Evolutionary conservation across 2,329 filamentous ascomycete genomes (phyloP).

Genomic region (Pseudogymnoascus sp.): DNA sequence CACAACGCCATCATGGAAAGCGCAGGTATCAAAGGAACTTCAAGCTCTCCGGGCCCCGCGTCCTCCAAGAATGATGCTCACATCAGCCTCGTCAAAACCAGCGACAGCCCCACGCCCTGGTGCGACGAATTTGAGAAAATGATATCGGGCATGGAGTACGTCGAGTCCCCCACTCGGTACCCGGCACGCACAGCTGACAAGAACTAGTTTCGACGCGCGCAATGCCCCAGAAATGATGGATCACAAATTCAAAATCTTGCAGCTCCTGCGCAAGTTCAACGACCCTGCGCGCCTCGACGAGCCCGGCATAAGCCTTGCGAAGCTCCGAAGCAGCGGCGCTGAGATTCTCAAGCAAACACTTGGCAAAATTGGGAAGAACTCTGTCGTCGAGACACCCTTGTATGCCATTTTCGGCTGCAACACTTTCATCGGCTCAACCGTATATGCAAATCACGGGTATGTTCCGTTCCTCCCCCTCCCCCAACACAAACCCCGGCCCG

Average conservation of each 20-base stretch:
- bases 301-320: conserved; percentile 15
- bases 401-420: conserved; percentile 22
- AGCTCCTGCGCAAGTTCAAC: conserved; percentile 17
- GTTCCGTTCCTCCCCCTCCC: neutral
- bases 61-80: neutral
- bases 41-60: neutral
- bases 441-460: conserved; percentile 21
- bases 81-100: conserved; percentile 9
- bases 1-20: conserved; percentile 2
- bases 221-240: conserved; percentile 12
- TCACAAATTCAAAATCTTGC: conserved; percentile 12
- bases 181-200: neutral
- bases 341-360: conserved; percentile 15
- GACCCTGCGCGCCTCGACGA: conserved; percentile 14
- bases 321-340: conserved; percentile 16
- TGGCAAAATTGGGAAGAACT: conserved; percentile 15
- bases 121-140: conserved; percentile 21
- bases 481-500: neutral
- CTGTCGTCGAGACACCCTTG: conserved; percentile 19
- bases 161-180: neutral
- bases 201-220: conserved; percentile 1
- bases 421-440: conserved; percentile 16
- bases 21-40: neutral
- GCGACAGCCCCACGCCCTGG: conserved; percentile 10
- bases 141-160: conserved; percentile 21